phyloP scores from a whole-genome alignment of 257 asterid genomes.

The Linaria vulgaris region DNA sequence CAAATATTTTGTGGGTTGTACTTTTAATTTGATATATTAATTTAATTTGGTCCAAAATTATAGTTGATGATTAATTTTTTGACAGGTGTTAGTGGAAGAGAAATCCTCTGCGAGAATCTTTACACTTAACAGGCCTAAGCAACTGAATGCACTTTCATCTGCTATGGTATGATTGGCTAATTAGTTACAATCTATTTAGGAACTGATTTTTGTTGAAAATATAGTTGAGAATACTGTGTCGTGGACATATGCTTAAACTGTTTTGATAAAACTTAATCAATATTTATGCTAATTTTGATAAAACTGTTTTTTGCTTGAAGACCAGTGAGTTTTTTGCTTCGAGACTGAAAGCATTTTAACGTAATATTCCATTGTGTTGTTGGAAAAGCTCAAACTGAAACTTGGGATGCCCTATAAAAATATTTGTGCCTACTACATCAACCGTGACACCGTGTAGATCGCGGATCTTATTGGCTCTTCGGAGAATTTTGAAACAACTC shows the following conservation, averaged over 20 bases:
- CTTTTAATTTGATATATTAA: not conserved
- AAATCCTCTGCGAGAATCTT: constrained; percentile 47
- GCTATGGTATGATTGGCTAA: constrained; percentile 56
- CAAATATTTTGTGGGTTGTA: constrained; percentile 8
- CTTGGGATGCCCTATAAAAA: no score
- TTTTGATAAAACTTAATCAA: no score
- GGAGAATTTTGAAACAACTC: not conserved
- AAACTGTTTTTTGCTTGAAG: not conserved
- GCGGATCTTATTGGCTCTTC: no score
- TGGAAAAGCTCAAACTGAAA: no score
- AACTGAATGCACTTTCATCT: constrained; percentile 73
- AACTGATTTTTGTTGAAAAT: constrained; percentile 1
- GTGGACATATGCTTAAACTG: no score
- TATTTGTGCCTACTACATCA: no score
- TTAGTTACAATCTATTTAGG: constrained; percentile 3
- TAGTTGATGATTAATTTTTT: constrained; percentile 9
- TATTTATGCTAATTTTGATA: no score
- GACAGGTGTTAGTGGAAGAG: constrained; percentile 71
- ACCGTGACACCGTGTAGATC: no score
- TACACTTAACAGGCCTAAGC: constrained; percentile 75
- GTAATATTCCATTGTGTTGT: constrained; percentile 12
- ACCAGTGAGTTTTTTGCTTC: not conserved
- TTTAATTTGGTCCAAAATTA: no score
- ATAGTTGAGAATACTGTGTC: constrained; percentile 4
- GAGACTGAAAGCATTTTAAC: no score